Base-by-base conservation (phyloP, 1,139 yeast genomes). In the Kodamaea plutei region DNA sequence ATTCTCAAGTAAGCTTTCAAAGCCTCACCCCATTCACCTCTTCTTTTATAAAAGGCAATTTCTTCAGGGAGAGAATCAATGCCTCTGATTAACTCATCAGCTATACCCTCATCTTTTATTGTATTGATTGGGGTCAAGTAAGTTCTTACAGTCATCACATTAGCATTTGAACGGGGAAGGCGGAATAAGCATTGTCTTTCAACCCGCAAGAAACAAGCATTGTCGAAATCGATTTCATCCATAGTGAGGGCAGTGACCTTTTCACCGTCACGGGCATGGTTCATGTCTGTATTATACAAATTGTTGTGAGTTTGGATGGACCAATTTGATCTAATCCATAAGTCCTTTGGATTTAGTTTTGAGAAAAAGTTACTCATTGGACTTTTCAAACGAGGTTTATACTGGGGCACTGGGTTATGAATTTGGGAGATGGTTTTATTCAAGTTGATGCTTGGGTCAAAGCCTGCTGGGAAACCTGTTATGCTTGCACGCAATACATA, bases 11-110 rank as follows among this genome's bases (percentile, higher is more conserved):
- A 79, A 21, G 62, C 53, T 39, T 68, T 64, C 2, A 78, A 77
- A 0, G 85, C 81, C 4, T 66, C 69, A 1, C 85, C 87, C 88
- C 89, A 81, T 25, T 64, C 73, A 3, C 62, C 69, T 31, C 72
- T 62, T 36, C 70, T 69, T 52, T 81, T 81, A 54, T 81, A 81
- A 34, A 64, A 70, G 1, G 77, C 82, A 35, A 78, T 50, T 32
- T 64, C 69, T 3, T 64, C 76, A 6, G 83, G 84, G 45, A 79
- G 61, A 2, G 71, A 68, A 31, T 74, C 76, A 22, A 81, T 75
- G 1, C 84, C 89, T 11, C 61, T 64, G 26, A 65, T 58, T 30
- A 84, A 56, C 16, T 75, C 81, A 1, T 42, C 51, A 0, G 52
- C 64, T 14, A 54, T 44, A 1, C 69, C 69, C 37, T 65, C 69